A percentile compares a stretch with the other conserved stretches of the same genome.
Evolutionary conservation across 2,329 filamentous ascomycete species (phyloP).

Genomic region (Parastagonospora nodorum): DNA sequence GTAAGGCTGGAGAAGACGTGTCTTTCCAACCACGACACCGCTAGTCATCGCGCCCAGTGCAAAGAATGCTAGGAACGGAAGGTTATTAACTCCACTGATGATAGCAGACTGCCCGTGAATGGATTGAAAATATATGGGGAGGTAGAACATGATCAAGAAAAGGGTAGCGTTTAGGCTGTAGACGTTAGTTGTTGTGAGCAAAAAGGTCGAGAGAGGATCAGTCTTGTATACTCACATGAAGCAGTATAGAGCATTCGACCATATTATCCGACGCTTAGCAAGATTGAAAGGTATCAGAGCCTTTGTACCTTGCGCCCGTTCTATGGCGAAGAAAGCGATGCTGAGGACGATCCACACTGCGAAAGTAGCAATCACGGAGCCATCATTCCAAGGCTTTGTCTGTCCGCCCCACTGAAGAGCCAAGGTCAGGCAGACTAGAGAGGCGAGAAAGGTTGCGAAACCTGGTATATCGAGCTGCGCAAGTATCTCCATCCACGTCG

Average conservation of each 20-base stretch:
- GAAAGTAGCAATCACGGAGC: conserved; percentile 46
- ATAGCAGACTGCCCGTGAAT: conserved; percentile 43
- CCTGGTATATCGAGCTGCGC: conserved; percentile 48
- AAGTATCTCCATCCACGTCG: conserved; percentile 34
- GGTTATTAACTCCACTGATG: conserved; percentile 47
- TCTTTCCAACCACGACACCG: not conserved
- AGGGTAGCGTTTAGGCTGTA: not conserved
- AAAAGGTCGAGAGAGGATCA: not conserved
- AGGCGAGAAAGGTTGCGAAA: conserved; percentile 38
- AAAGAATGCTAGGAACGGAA: conserved; percentile 46
- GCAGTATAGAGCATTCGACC: not conserved
- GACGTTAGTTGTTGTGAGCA: not conserved
- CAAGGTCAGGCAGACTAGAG: conserved; percentile 48
- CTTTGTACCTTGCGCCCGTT: not conserved
- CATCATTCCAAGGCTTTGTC: conserved; percentile 45
- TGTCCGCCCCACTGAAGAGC: conserved; percentile 52
- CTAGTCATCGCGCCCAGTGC: not conserved
- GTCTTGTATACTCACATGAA: not conserved
- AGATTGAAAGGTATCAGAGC: not conserved
- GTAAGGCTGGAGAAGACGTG: not conserved
- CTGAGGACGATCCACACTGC: conserved; percentile 44
- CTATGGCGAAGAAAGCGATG: conserved; percentile 33
- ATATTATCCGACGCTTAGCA: not conserved
- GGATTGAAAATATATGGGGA: conserved; percentile 56
- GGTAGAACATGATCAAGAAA: conserved; percentile 49